phyloP scores from a whole-genome alignment of 176 grass and related monocot species.

The Miscanthus lutarioriparius region DNA sequence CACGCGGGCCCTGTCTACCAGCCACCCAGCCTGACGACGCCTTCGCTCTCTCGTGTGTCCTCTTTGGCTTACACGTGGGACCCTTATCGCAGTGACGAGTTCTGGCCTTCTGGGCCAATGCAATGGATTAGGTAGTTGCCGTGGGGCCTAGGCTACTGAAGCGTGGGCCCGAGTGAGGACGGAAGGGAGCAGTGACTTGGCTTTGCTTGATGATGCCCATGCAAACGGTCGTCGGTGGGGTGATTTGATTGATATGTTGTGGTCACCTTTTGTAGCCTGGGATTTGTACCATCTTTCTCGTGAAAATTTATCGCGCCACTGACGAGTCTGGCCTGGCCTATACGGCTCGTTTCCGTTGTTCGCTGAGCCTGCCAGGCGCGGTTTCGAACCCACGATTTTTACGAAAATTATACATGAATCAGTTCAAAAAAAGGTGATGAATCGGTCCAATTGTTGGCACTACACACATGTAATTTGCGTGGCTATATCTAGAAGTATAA shows the following conservation, averaged over 20 bases:
- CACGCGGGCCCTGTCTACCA: neutral
- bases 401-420: too few species aligned
- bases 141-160: neutral
- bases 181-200: neutral
- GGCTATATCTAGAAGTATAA: too few species aligned
- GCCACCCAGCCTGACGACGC: neutral
- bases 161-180: slow-evolving; percentile 10
- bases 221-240: slow-evolving; percentile 24
- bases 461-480: too few species aligned
- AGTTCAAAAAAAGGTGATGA: too few species aligned
- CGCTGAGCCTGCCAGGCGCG: neutral
- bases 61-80: neutral
- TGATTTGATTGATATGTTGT: neutral
- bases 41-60: neutral
- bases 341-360: neutral
- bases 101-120: neutral
- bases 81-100: neutral
- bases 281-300: slow-evolving; percentile 39
- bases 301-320: slow-evolving; percentile 10
- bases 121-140: neutral
- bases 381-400: too few species aligned
- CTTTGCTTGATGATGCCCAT: neutral
- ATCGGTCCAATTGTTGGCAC: too few species aligned
- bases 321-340: neutral
- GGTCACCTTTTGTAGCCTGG: slow-evolving; percentile 27